Conservation (phyloP, 495 filamentous ascomycete genomes). For the Penicillium simplicissimum region DNA sequence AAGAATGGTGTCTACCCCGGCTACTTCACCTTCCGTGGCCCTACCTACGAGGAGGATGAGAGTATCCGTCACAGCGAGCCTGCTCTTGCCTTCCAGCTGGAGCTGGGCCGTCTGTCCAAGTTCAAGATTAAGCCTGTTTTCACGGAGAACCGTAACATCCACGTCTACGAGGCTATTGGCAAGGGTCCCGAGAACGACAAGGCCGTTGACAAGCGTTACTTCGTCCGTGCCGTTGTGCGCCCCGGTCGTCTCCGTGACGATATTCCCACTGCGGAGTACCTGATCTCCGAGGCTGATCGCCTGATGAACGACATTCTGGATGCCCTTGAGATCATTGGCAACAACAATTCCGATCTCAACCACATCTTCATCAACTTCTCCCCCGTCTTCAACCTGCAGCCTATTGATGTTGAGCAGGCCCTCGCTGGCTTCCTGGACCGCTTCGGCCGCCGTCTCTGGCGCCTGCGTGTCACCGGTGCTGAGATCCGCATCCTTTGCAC, state of each 20-base stretch:
- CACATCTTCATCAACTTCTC: conserved; percentile 99
- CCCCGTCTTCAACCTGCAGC: conserved; percentile 87
- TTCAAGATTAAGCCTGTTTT: conserved; percentile 98
- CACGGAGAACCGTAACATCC: conserved; percentile 98
- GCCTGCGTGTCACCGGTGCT: conserved; percentile 93
- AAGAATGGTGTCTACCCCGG: conserved; percentile 93
- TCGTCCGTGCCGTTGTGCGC: conserved; percentile 90
- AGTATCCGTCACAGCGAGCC: conserved; percentile 97
- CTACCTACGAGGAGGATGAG: conserved; percentile 82
- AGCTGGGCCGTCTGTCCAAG: conserved; percentile 88
- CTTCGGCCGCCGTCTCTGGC: conserved; percentile 93
- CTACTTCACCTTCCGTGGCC: conserved; percentile 97
- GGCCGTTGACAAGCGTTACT: conserved; percentile 80
- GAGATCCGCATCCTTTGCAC: conserved; percentile 99
- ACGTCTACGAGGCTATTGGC: conserved; percentile 95
- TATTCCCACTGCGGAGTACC: conserved; percentile 94
- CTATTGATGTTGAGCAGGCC: conserved; percentile 89
- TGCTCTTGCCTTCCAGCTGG: conserved; percentile 95
- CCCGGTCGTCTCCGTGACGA: conserved; percentile 92
- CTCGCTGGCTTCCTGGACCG: conserved; percentile 94
- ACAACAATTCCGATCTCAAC: conserved; percentile 98
- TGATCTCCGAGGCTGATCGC: conserved; percentile 95
- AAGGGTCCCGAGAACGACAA: conserved; percentile 89
- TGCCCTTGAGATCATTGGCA: conserved; percentile 95
- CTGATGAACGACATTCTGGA: conserved; percentile 98